A percentile compares a stretch with the other conserved stretches of the same genome.
These are phyloP conservation scores for Fusarium sp. DNA, from an alignment of 2,329 filamentous ascomycete genomes.

Conservation along the genomic window DNA sequence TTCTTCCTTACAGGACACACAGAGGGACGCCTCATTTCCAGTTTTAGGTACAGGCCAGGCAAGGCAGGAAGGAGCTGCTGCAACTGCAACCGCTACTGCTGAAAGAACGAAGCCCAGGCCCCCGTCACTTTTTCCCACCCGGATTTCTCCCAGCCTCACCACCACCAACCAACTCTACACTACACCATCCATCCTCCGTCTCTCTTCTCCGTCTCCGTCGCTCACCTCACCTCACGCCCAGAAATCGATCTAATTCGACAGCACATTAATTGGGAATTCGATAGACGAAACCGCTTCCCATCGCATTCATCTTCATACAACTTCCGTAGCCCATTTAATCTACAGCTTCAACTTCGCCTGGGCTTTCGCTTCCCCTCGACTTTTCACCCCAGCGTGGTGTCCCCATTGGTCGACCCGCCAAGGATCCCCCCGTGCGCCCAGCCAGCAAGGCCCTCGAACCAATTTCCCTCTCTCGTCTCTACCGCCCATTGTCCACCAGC, in stretches of 20 bases:
- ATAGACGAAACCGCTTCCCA: constrained; percentile 21
- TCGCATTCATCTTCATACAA: constrained; percentile 38
- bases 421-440: constrained; percentile 42
- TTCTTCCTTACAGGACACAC: constrained; percentile 14
- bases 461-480: constrained; percentile 43
- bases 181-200: neutral
- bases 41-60: constrained; percentile 40
- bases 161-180: neutral
- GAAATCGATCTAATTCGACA: constrained; percentile 22
- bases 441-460: constrained; percentile 41
- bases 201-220: constrained; percentile 22
- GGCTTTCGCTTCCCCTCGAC: constrained; percentile 12
- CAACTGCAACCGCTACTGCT: constrained; percentile 18
- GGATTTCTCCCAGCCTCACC: constrained; percentile 43
- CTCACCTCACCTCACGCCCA: constrained; percentile 21
- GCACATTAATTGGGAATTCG: constrained; percentile 18
- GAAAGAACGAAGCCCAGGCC: constrained; percentile 9
- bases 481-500: constrained; percentile 34
- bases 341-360: neutral
- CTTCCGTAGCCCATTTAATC: constrained; percentile 12
- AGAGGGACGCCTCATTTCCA: constrained; percentile 42
- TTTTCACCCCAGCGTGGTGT: constrained; percentile 34
- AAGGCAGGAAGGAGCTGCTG: constrained; percentile 22
- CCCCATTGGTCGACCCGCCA: constrained; percentile 44
- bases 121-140: constrained; percentile 37